Evolutionary conservation across 1,139 yeast species (phyloP), one percentile per base, ranked within the genome.

Genomic region (Geotrichum reessii): DNA sequence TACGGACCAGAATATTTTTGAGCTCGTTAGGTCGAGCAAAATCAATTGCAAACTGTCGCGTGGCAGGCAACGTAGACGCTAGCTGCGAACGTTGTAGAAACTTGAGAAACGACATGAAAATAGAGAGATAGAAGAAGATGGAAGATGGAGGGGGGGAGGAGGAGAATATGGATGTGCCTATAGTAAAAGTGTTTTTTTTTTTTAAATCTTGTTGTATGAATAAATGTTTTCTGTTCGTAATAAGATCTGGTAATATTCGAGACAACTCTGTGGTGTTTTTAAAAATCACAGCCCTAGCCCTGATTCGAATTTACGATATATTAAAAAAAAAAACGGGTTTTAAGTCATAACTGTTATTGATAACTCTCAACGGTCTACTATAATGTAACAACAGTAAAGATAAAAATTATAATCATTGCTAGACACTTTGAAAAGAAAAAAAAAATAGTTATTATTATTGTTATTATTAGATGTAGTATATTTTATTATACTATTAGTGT

Each of bases 1-100:
- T 79, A 59, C 95, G 77, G 1, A 85, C 79, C 62, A 86, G 72
- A 14, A 86, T 73, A 52, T 78, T 75, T 27, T 76, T 73, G 54
- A 84, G 68, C 64, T 72, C 84, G 19, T 64, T 58, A 68, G 75
- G 77, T 42, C 73, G 67, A 57, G 76, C 76, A 72, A 88, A 87
- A 64, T 86, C 83, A 61, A 88, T 72, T 8, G 87, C 72, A 1
- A 73, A 67, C 47, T 64, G 65, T 24, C 62, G 63, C 12, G 59
- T 51, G 21, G 63, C 54, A 5, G 65, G 66, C 9, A 56, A 58
- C 19, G 57, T 44, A 9, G 60, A 58, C 12, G 48, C 53, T 11
- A 50, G 47, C 1, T 60, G 60, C 9, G 60, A 17, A 24, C 53
- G 47, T 42, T 58, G 62, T 12, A 60, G 54, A 14, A 58, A 48